phyloP scores from a whole-genome alignment of 345 rosid species.

The Eucalyptus curtisii region DNA sequence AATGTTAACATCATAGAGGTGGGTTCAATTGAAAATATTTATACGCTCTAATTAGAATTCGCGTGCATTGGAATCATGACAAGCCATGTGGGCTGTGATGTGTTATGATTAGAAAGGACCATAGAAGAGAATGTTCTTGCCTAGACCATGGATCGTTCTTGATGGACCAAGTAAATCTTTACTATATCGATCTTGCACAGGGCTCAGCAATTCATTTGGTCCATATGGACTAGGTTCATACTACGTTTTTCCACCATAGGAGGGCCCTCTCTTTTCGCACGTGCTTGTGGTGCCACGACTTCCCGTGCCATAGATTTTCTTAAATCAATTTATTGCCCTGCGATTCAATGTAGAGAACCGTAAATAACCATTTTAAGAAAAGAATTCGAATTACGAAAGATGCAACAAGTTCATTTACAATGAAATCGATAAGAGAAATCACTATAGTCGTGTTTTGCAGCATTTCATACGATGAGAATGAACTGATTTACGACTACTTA shows the following conservation, averaged over 20 bases:
- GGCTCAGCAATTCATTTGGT: not conserved
- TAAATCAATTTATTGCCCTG: not conserved
- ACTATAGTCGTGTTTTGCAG: not conserved
- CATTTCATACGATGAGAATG: not conserved
- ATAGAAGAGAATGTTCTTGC: not conserved
- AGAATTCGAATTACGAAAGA: not conserved
- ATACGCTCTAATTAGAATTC: not conserved
- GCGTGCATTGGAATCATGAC: not conserved
- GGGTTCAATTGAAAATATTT: not conserved
- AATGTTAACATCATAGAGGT: not conserved
- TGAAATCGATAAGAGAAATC: not conserved
- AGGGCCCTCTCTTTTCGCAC: not conserved
- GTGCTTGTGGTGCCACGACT: not conserved
- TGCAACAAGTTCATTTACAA: not conserved
- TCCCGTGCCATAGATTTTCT: not conserved
- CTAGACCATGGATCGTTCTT: not conserved
- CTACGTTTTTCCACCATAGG: not conserved
- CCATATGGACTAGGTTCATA: not conserved
- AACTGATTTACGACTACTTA: not conserved
- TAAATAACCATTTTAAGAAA: not conserved
- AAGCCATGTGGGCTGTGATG: not conserved
- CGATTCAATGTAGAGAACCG: not conserved
- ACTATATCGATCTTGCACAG: not conserved
- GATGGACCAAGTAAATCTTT: not conserved
- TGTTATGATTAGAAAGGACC: not conserved